phyloP scores from a whole-genome alignment of 495 filamentous ascomycete genomes.

The Neurospora sp. region DNA sequence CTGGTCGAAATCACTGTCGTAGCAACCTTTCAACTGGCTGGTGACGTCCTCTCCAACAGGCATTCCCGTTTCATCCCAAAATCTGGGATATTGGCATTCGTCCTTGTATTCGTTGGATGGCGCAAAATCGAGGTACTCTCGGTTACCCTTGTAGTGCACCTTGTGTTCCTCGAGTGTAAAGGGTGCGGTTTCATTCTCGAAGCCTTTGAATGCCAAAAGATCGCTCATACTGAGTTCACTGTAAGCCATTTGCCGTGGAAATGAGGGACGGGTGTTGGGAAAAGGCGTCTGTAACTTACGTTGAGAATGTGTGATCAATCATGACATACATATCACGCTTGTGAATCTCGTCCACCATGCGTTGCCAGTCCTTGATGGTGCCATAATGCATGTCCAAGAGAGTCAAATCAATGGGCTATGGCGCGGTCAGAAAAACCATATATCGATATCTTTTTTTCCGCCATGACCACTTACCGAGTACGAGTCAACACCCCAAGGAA shows the following conservation, averaged over 20 bases:
- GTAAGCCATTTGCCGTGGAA: background rate
- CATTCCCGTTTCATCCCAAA: conserved; percentile 53
- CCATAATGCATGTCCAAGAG: conserved; percentile 23
- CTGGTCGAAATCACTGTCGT: conserved; percentile 58
- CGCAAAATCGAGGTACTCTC: conserved; percentile 50
- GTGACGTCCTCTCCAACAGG: conserved; percentile 36
- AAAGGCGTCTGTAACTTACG: conserved; percentile 15
- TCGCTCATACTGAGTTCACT: conserved; percentile 44
- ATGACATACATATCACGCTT: conserved; percentile 62
- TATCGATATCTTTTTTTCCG: background rate
- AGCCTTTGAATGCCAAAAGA: conserved; percentile 42
- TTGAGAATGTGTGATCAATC: conserved; percentile 60
- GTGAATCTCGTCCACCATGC: conserved; percentile 55
- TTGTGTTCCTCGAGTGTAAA: conserved; percentile 44
- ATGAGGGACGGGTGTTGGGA: background rate
- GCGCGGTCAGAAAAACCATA: conserved; percentile 2
- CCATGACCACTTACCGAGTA: conserved; percentile 30
- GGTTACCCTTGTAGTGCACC: conserved; percentile 43
- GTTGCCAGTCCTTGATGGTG: conserved; percentile 50
- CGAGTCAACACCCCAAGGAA: conserved; percentile 41
- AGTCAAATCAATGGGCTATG: conserved; percentile 47
- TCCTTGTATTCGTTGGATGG: conserved; percentile 45
- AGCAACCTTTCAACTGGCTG: conserved; percentile 44
- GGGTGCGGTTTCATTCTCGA: conserved; percentile 45
- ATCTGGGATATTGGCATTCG: conserved; percentile 54